These are phyloP conservation scores for Pulveroboletus sp. DNA, from an alignment of 768 basidiomycete species.

Conservation along the genomic window DNA sequence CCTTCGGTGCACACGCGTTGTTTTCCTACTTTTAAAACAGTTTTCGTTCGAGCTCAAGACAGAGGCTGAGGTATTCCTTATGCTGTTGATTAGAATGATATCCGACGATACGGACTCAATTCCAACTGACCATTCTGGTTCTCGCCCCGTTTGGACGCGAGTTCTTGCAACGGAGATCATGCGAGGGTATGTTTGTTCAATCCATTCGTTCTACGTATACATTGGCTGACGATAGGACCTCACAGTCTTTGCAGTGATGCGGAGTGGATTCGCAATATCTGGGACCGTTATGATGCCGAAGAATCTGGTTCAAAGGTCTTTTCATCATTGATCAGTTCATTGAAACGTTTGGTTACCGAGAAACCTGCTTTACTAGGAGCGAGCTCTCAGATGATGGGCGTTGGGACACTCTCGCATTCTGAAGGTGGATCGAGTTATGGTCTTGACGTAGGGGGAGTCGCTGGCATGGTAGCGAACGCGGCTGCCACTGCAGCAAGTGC, in stretches of 20 bases:
- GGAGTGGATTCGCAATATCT: slow-evolving; percentile 75
- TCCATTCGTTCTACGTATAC: not conserved
- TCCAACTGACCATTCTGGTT: slow-evolving; percentile 23
- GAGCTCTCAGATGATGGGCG: slow-evolving; percentile 74
- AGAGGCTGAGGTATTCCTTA: slow-evolving; percentile 86
- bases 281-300: slow-evolving; percentile 70
- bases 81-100: slow-evolving; percentile 64
- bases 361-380: slow-evolving; percentile 84
- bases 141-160: slow-evolving; percentile 79
- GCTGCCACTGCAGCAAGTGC: slow-evolving; percentile 82
- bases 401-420: slow-evolving; percentile 52
- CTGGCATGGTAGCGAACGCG: slow-evolving; percentile 80
- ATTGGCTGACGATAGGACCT: slow-evolving; percentile 1
- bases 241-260: slow-evolving; percentile 73
- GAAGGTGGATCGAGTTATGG: slow-evolving; percentile 41
- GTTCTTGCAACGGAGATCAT: slow-evolving; percentile 92
- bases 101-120: slow-evolving; percentile 47
- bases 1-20: slow-evolving; percentile 87
- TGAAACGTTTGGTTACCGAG: slow-evolving; percentile 87
- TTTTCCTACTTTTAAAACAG: slow-evolving; percentile 90
- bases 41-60: slow-evolving; percentile 78
- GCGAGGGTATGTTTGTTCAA: slow-evolving; percentile 55
- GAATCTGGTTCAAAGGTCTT: slow-evolving; percentile 69
- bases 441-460: slow-evolving; percentile 63
- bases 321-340: slow-evolving; percentile 70